Conservation (phyloP, 2,329 filamentous ascomycete genomes). For the Fusarium temperatum region DNA sequence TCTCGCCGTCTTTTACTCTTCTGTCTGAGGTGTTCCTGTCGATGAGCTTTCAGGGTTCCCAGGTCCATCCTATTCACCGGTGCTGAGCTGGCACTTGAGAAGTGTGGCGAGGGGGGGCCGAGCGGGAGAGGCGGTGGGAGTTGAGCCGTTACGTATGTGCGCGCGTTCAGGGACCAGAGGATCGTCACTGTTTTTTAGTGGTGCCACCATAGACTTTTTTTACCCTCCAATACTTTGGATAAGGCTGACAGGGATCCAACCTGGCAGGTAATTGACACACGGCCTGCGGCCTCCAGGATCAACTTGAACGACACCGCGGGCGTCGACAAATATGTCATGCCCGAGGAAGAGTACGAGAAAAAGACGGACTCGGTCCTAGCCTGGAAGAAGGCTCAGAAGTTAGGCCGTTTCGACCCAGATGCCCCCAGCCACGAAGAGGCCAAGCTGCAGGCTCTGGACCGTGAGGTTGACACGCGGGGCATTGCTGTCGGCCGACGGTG, state of each 20-base stretch:
- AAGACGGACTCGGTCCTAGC: conserved; percentile 89
- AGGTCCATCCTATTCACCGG: background rate
- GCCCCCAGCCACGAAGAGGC: conserved; percentile 78
- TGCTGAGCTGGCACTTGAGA: conserved; percentile 23
- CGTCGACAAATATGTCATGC: conserved; percentile 91
- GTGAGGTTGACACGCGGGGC: conserved; percentile 75
- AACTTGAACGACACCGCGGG: conserved; percentile 84
- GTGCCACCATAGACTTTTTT: conserved; percentile 15
- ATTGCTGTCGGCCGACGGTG: conserved; percentile 71
- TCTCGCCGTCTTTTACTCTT: conserved; percentile 7
- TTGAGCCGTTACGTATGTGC: conserved; percentile 4
- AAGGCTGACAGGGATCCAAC: conserved; percentile 44
- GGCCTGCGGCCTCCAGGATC: conserved; percentile 76
- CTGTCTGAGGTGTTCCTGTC: background rate
- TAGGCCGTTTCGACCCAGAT: conserved; percentile 94
- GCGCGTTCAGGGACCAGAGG: conserved; percentile 1
- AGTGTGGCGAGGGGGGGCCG: conserved; percentile 24
- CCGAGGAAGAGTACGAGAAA: conserved; percentile 84
- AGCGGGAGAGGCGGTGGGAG: conserved; percentile 33
- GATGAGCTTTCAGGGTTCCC: conserved; percentile 17
- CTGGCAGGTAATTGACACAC: conserved; percentile 78
- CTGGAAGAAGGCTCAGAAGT: conserved; percentile 94
- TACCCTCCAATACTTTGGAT: conserved; percentile 34
- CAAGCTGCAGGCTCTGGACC: conserved; percentile 72
- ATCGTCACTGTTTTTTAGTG: conserved; percentile 19